Base-by-base conservation (phyloP, 352 stramenopile species). In the Peronospora belbahrii region DNA sequence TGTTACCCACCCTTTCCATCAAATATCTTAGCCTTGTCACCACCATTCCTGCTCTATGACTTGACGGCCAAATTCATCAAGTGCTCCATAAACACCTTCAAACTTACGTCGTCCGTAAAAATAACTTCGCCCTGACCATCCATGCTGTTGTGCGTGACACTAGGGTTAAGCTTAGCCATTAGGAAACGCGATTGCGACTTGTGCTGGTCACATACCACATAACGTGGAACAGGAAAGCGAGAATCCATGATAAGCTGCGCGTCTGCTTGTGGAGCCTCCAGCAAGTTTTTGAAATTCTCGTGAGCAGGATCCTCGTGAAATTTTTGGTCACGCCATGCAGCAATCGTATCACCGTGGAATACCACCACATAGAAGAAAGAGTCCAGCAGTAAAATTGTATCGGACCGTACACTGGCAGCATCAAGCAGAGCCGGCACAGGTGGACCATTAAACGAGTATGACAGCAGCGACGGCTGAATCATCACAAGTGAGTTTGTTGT, bases 341-440 rank as follows among this genome's bases (percentile, higher is more conserved):
- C 97, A 59, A 99, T 98, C 28, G 96, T 99, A 66, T 98, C 96
- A 40, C 97, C 97, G 65, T 99, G 96, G 70, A 99, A 99, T 5
- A 99, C 95, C 33, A 99, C 96, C 18, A 99, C 96, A 60, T 98
- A 97, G 73, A 99, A 99, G 83, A 99, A 99, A 32, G 96, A 99
- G 64, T 99, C 97, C 13, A 99, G 74, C 14, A 99, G 77, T 33
- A 99, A 59, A 66, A 99, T 99, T 34, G 91, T 98, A 75, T 99
- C 96, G 18, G 95, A 87, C 17, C 95, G 88, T 25, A 99, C 95
- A 19, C 84, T 96, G 19, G 82, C 74, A 34, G 82, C 79, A 50
- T 97, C 88, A 33, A 97, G 62, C 28, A 97, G 75, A 39, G 88
- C 86, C 14, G 90, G 78, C 61, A 96, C 74, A 59, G 96, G 65